These are phyloP conservation scores for Candida gigantensis DNA, from an alignment of 1,139 yeast genomes.

Conservation along the genomic window DNA sequence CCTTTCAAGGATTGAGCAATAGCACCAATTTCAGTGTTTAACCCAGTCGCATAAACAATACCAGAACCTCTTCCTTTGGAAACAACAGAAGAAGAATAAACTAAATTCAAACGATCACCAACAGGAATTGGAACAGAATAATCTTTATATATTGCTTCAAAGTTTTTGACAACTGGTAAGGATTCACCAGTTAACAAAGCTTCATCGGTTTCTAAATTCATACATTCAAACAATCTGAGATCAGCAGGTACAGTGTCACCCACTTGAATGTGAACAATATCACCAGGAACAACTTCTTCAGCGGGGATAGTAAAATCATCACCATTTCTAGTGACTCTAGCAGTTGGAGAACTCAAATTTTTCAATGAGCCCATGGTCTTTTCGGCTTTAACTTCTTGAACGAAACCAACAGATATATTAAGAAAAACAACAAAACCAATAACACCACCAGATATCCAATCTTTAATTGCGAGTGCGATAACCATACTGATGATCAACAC, in stretches of 20 bases:
- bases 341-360: constrained; percentile 71
- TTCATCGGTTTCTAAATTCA: constrained; percentile 79
- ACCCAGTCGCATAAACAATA: constrained; percentile 65
- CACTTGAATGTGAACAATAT: constrained; percentile 61
- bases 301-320: constrained; percentile 60
- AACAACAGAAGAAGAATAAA: constrained; percentile 68
- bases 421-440: constrained; percentile 69
- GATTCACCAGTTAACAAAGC: constrained; percentile 83
- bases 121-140: constrained; percentile 53
- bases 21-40: constrained; percentile 73
- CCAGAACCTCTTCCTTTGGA: constrained; percentile 79
- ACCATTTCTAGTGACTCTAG: constrained; percentile 68
- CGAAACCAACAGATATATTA: constrained; percentile 68
- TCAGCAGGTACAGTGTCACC: constrained; percentile 87
- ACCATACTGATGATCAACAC: constrained; percentile 74
- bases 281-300: constrained; percentile 75
- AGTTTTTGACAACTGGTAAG: constrained; percentile 64
- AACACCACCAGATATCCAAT: constrained; percentile 86
- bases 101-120: constrained; percentile 77
- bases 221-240: constrained; percentile 57
- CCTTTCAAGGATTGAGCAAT: constrained; percentile 68
- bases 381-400: constrained; percentile 75
- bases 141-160: constrained; percentile 36
- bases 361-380: constrained; percentile 78
- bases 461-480: constrained; percentile 72